Base-by-base conservation (phyloP, 495 filamentous ascomycete genomes). In the Podospora conica region DNA sequence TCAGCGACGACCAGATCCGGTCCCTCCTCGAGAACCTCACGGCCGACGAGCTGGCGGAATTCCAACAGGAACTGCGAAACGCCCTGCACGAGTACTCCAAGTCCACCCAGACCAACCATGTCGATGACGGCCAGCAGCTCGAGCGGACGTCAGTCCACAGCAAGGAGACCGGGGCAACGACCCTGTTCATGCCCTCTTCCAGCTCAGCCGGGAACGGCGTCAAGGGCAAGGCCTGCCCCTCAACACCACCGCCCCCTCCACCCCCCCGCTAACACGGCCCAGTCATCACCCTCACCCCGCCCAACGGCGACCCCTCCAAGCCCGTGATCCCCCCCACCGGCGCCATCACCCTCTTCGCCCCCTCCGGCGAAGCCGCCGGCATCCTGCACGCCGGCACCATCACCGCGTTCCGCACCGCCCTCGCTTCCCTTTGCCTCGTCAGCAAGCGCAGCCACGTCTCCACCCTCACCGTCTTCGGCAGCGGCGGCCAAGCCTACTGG, bases 401-500 rank as follows among this genome's bases (percentile, higher is more conserved):
- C 15, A 98, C 95, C 3, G 92, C 92, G 9, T 98, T 97, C 79
- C 91, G 95, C 65, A 98, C 95, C 3, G 94, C 95, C 1, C 84
- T 98, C 31, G 88, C 90, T 0, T 87, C 91, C 2, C 84, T 88
- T 22, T 86, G 91, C 73, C 81, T 96, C 0, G 84, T 97, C 58
- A 84, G 81, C 60, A 87, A 86, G 69, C 90, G 95, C 60, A 77
- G 82, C 54, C 78, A 82, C 57, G 86, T 94, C 28, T 86, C 88
- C 68, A 91, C 87, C 11, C 67, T 96, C 3, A 84, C 88, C 27
- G 88, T 96, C 60, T 97, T 98, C 73, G 95, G 94, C n/a, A 86
- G 89, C 12, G 94, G 94, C 23, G 85, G 88, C 67, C 93, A 97
- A 77, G 95, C 95, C 11, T 92, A 91, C 76, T 98, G 94, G 94